Evolutionary conservation across 345 rosid genomes (phyloP).

Genomic region (Reutealis trisperma): DNA sequence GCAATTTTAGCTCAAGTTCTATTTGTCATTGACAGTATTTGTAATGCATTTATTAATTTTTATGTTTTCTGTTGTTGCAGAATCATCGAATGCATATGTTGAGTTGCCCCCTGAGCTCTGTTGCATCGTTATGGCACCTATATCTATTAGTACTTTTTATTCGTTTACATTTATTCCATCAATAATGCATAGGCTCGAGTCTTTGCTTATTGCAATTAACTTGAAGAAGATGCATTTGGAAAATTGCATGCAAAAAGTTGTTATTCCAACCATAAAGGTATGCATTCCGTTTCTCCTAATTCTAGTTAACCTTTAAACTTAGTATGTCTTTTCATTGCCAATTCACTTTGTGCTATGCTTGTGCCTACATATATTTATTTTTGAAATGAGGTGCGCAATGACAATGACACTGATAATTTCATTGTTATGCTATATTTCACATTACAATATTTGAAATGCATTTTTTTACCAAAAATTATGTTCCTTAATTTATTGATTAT

Average conservation of each 20-base stretch:
- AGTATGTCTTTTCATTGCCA: background rate
- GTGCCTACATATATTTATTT: background rate
- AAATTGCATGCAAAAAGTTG: conserved; percentile 35
- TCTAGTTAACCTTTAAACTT: background rate
- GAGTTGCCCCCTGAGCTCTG: conserved; percentile 95
- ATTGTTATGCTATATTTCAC: background rate
- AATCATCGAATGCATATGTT: conserved; percentile 40
- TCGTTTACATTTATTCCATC: conserved; percentile 74
- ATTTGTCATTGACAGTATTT: background rate
- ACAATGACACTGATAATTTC: background rate
- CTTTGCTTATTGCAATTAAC: conserved; percentile 71
- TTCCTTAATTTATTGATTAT: too few species aligned
- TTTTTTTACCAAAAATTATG: too few species aligned
- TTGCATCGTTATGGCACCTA: conserved; percentile 54
- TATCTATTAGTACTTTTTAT: conserved; percentile 67
- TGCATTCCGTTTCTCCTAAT: background rate
- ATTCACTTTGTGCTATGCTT: background rate
- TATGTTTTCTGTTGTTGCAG: conserved; percentile 41
- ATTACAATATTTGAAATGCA: background rate
- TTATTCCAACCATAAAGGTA: conserved; percentile 83
- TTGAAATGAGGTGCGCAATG: background rate
- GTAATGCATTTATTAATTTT: background rate
- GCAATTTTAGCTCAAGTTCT: background rate
- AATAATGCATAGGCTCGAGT: conserved; percentile 72
- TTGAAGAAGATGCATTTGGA: conserved; percentile 56